Conservation (phyloP, 345 rosid genomes). For the Clausena lansium region DNA sequence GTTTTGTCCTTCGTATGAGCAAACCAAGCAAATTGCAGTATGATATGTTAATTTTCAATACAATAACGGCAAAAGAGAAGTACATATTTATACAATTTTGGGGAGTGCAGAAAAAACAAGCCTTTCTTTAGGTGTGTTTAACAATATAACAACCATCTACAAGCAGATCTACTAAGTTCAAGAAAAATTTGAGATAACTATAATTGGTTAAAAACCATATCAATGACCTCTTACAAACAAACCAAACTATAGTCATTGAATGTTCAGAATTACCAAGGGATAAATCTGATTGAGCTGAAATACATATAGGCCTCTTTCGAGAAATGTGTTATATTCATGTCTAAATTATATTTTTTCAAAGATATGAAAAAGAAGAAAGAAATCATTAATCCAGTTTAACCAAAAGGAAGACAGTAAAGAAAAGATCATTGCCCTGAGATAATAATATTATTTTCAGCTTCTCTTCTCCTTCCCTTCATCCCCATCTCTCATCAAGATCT, state of each 20-base stretch:
- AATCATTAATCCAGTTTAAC: neutral
- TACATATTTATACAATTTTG: neutral
- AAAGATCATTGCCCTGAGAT: neutral
- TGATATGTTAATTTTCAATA: neutral
- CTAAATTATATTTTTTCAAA: neutral
- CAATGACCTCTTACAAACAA: neutral
- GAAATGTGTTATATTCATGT: neutral
- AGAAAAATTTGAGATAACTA: neutral
- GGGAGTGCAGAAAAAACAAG: neutral
- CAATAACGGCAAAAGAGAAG: neutral
- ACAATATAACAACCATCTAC: neutral
- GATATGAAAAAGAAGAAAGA: neutral
- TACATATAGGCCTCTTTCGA: neutral
- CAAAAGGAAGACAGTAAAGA: neutral
- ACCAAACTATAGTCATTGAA: neutral
- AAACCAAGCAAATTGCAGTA: neutral
- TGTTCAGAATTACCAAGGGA: neutral
- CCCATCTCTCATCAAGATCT: neutral
- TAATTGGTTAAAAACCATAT: neutral
- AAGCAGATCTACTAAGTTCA: neutral
- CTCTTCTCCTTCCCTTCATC: neutral
- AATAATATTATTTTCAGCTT: neutral
- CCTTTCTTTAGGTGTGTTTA: neutral
- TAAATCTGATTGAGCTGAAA: neutral
- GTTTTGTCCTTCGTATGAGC: neutral